Evolutionary conservation across 179 eudicot genomes (phyloP).

Genomic region (Silene noctiflora): DNA sequence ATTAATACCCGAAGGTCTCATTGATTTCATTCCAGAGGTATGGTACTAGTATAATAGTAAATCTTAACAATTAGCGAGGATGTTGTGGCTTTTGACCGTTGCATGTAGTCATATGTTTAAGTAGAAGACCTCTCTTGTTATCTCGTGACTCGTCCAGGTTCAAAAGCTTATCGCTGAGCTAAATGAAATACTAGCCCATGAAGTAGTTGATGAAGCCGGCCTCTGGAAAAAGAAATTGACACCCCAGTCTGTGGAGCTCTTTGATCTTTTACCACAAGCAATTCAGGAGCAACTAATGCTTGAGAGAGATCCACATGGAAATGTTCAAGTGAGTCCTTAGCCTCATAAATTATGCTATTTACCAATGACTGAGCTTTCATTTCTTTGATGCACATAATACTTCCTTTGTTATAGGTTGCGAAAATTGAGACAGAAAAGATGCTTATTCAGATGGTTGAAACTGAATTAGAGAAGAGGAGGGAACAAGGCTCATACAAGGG

Average conservation of each 20-base stretch:
- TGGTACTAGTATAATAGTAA: conserved; percentile 12
- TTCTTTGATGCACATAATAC: background rate
- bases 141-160: conserved; percentile 49
- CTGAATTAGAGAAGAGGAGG: conserved; percentile 78
- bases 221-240: conserved; percentile 74
- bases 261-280: conserved; percentile 73
- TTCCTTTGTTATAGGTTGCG: conserved; percentile 59
- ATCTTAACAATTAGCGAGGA: background rate
- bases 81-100: background rate
- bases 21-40: conserved; percentile 98
- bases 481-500: conserved; percentile 53
- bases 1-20: conserved; percentile 92
- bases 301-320: conserved; percentile 97
- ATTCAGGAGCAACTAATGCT: conserved; percentile 93
- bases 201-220: conserved; percentile 75
- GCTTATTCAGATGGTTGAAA: conserved; percentile 98
- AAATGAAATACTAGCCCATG: conserved; percentile 89
- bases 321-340: conserved; percentile 62
- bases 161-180: conserved; percentile 91
- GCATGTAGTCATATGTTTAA: background rate
- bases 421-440: conserved; percentile 97
- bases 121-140: conserved; percentile 4
- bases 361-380: background rate
- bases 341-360: conserved; percentile 9
- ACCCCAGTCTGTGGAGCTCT: conserved; percentile 55